Base-by-base conservation (phyloP, 768 basidiomycete species). In the Russula sp. region DNA sequence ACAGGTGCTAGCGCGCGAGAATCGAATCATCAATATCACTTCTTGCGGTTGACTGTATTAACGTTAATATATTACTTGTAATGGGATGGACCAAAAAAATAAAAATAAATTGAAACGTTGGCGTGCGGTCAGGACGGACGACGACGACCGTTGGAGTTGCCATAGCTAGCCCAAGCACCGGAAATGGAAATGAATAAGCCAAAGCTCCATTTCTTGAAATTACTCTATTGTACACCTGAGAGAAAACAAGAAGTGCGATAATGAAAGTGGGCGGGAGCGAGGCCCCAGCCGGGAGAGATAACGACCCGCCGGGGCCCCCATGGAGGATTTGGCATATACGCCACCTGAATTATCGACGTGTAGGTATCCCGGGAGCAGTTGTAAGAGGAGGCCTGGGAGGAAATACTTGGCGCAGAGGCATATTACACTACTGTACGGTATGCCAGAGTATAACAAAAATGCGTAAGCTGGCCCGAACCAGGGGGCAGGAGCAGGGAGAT, bases 381-480 rank as follows among this genome's bases (percentile, higher is more conserved):
- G 50, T 26, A 51, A 20, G 40, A 51, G 34, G 6, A 40, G 44
- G 18, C 44, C 24, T 34, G 20, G 18, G 38, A 58, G 48, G 18
- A 48, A 51, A 28, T 32, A 36, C 5, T 42, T 40, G 66, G 24
- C 44, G 54, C 54, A 22, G 38, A 66, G 66, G 66, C 61, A 63
- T 64, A 69, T 69, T 69, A 69, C 66, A 63, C 40, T 42, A 57
- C 20, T 62, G 59, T 69, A 69, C 56, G 68, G 62, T 69, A 69
- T 69, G 66, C 51, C 57, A 57, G 57, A 55, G 38, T 55, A 42
- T 38, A 48, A 66, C 64, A 66, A 40, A n/a, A 36, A 64, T 59
- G 59, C 50, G 40, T 59, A 30, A 40, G 51, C 52, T 24, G 24
- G 57, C 38, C 55, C 42, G 42, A 28, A 46, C 26, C 32, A 49